phyloP scores from a whole-genome alignment of 768 basidiomycete species.

The Lactarius quietus region DNA sequence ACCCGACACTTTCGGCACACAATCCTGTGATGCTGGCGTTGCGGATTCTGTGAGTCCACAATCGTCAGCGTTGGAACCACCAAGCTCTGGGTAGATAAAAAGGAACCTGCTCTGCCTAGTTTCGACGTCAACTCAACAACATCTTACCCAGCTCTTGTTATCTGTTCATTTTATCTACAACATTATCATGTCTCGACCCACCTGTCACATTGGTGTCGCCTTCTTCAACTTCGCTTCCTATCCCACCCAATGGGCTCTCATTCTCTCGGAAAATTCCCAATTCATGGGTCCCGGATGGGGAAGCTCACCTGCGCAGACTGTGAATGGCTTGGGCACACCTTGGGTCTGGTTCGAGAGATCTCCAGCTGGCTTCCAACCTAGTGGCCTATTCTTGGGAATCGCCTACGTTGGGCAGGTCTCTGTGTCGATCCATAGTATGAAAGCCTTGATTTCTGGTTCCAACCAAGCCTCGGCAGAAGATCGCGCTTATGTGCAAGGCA shows the following conservation, averaged over 20 bases:
- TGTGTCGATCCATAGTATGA: neutral
- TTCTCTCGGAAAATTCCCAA: neutral
- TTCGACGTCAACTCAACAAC: neutral
- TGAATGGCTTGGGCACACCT: neutral
- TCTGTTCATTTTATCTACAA: neutral
- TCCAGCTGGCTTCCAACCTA: neutral
- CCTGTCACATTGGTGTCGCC: conserved; percentile 2
- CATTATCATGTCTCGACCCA: neutral
- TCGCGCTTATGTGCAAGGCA: neutral
- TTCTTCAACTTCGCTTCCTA: neutral
- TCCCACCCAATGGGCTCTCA: conserved; percentile 7
- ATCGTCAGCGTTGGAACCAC: neutral
- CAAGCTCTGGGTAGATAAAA: neutral
- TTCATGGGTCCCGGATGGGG: conserved; percentile 7
- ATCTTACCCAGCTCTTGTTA: neutral
- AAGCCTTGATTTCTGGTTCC: neutral
- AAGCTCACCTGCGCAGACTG: neutral
- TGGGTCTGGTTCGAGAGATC: neutral
- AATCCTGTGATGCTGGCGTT: neutral
- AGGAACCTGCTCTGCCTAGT: neutral
- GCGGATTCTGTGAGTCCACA: neutral
- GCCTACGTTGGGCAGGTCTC: neutral
- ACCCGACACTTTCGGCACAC: neutral
- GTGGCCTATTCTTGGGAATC: neutral
- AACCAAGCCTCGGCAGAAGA: conserved; percentile 8